Evolutionary conservation across 2,329 filamentous ascomycete species (phyloP), one percentile per base, ranked within the genome.

Genomic region (Chaetomium sp.): DNA sequence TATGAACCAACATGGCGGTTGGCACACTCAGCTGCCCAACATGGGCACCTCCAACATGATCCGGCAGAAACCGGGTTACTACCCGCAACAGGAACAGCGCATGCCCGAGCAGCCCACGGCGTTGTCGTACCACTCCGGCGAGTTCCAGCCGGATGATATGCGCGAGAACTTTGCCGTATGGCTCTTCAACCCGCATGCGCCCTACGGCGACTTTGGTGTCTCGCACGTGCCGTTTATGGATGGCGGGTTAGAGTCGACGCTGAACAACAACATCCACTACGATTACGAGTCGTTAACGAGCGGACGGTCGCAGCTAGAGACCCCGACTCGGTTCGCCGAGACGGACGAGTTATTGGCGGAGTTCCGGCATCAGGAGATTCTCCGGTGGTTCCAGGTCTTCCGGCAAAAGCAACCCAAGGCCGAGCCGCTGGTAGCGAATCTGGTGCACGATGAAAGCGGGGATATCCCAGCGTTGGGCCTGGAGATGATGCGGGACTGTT

Each of bases 401-500:
- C 69, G 74, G 19, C 68, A 70, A 45, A 76, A 74, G 61, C 72
- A 76, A 52, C 72, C 71, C 2, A 71, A 69, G 40, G 71, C 71
- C 38, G 71, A 76, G 36, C 59, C 67, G 1, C 54, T 63, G 6
- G 63, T 68, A 8, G 59, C 65, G 2, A 69, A 66, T 34, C 62
- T 76, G 1, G 66, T 73, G 6, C 71, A 69, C 5, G 72, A 75
- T 35, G 69, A 67, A 36, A 70, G 67, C 10, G 73, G 71, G n/a
- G 75, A 79, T 59, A 54, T 75, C 5, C 73, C 75, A 0, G 71
- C 68, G 0, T 73, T 95, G 59, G 89, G 83, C 67, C 70, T 91
- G 49, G 84, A 88, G 49, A 91, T 92, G 82, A 86, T 95, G 79
- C 85, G 89, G 65, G 87, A 87, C 11, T 95, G 91, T 65, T 81